Conservation (phyloP, 176 grass and related monocot genomes). For the Eleusine indica region DNA sequence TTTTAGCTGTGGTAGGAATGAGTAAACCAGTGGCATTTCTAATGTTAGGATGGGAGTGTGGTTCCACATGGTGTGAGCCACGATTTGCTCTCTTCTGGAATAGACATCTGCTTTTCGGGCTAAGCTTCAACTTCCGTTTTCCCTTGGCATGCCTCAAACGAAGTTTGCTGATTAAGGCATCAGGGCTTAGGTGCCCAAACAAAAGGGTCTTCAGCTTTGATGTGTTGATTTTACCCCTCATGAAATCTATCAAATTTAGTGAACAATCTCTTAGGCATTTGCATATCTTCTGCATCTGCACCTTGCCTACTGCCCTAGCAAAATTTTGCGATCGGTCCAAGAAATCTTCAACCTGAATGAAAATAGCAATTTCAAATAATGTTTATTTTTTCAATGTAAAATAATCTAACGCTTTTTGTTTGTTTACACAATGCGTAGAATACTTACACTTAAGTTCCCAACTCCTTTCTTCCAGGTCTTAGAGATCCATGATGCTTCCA, state of each 20-base stretch:
- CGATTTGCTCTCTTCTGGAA: conserved; percentile 30
- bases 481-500: conserved; percentile 79
- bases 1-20: background rate
- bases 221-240: conserved; percentile 49
- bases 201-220: conserved; percentile 51
- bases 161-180: conserved; percentile 13
- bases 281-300: conserved; percentile 64
- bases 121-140: background rate
- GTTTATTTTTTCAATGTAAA: conserved; percentile 10
- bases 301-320: conserved; percentile 65
- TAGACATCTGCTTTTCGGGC: background rate
- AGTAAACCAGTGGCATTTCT: background rate
- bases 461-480: conserved; percentile 61
- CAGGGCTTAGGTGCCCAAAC: conserved; percentile 49
- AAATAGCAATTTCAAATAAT: background rate
- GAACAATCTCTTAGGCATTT: conserved; percentile 52
- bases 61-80: background rate
- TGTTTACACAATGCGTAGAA: background rate
- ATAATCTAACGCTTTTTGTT: background rate
- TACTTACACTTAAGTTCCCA: conserved; percentile 75
- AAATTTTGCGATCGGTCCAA: conserved; percentile 83
- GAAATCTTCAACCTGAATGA: conserved; percentile 91
- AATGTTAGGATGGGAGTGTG: background rate
- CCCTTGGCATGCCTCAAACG: conserved; percentile 7
- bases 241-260: conserved; percentile 54